Percentiles rank a stretch among this genome's conserved stretches.
Conservation (phyloP, 192 early-diverging fungal genomes). For the Backusella tuberculispora region DNA sequence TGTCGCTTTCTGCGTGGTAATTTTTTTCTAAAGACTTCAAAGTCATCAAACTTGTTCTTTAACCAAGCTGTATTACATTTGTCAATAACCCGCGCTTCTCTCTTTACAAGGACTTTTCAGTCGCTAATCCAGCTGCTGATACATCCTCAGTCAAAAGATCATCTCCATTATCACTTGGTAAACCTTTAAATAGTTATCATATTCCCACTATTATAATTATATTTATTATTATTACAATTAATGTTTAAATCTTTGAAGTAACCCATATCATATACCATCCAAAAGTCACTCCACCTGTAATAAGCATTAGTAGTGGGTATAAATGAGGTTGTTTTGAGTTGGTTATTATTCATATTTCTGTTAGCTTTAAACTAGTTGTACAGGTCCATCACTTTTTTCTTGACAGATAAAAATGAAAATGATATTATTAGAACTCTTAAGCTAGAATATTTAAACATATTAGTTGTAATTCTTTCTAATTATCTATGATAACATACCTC, state of each 20-base stretch:
- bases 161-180: constrained; percentile 39
- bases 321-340: neutral
- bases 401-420: constrained; percentile 47
- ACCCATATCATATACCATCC: too few species aligned
- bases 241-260: too few species aligned
- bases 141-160: constrained; percentile 41
- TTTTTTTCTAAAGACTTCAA: too few species aligned
- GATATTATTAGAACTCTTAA: too few species aligned
- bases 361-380: constrained; percentile 55
- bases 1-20: too few species aligned
- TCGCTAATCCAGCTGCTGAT: neutral
- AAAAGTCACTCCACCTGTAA: constrained; percentile 17
- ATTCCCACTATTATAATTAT: neutral
- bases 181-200: neutral
- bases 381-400: constrained; percentile 60
- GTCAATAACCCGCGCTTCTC: too few species aligned
- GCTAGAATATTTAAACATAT: too few species aligned
- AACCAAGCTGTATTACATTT: too few species aligned
- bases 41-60: too few species aligned
- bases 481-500: too few species aligned
- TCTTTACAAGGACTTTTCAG: too few species aligned
- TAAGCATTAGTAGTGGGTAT: constrained; percentile 28
- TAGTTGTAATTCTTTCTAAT: too few species aligned
- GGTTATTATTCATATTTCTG: constrained; percentile 18
- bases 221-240: neutral